Base-by-base conservation (phyloP, 2,329 filamentous ascomycete genomes). In the Fusarium solani-melongenae region DNA sequence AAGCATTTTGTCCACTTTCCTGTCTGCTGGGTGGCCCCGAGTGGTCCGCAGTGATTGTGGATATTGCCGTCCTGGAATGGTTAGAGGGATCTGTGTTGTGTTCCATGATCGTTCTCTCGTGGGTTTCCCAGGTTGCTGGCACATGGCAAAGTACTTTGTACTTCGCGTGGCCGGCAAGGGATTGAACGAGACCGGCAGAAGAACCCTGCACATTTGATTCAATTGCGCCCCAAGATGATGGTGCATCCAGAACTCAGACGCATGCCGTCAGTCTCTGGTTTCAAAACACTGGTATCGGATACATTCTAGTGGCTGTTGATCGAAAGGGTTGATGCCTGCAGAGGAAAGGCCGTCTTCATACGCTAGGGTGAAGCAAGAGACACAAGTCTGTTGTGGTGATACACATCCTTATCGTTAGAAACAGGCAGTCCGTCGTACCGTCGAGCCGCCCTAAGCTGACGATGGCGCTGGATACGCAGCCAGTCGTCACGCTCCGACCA, bases 101-200 rank as follows among this genome's bases (percentile, higher is more conserved):
- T 62, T 69, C 62, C 36, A 60, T 63, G 72, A 75, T 74, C 72
- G 66, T 72, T 73, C 63, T 64, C 69, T 75, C 66, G 65, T 73
- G 59, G 72, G 51, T 49, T 62, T 61, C 17, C 49, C 41, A 64
- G 57, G 63, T 76, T 68, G 66, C 62, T 67, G 60, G 63, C 76
- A 78, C 76, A 78, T 78, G 76, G 76, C 76, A 66, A 78, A 75
- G 76, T 78, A 78, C 41, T 62, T 72, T 72, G 71, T 75, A 77
- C 76, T 46, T 69, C 64, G 49, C 58, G 59, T 67, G 69, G 66
- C 59, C 44, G 61, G 59, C 59, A 63, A 65, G 71, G 67, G 46
- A 73, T 64, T 34, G 51, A 71, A 68, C 51, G 51, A 69, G 38
- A 53, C 57, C 59, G 34, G 66, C 59, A 53, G 64, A 24, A 38